Conservation (phyloP, 2,329 filamentous ascomycete species). For the Ophiostoma montium region DNA sequence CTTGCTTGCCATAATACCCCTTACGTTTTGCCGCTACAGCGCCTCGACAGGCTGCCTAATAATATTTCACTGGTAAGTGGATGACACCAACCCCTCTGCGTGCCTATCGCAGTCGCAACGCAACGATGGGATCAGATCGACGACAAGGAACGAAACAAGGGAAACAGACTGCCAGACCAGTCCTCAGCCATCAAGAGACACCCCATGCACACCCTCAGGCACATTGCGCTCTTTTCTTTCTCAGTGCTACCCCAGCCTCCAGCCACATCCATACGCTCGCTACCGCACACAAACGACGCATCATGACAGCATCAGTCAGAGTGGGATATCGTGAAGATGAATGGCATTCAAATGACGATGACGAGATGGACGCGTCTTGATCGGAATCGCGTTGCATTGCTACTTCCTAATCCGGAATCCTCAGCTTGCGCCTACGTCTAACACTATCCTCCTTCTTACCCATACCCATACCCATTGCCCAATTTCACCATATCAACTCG, state of each 20-base stretch:
- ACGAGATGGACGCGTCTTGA: too few species aligned
- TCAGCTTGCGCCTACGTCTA: background rate
- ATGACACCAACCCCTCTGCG: background rate
- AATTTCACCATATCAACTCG: conserved; percentile 13
- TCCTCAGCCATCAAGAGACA: too few species aligned
- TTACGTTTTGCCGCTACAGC: background rate
- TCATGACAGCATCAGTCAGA: too few species aligned
- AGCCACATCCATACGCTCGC: too few species aligned
- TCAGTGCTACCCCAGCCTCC: too few species aligned
- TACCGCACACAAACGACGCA: too few species aligned
- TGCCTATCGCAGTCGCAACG: background rate
- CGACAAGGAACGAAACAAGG: background rate
- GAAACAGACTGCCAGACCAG: background rate
- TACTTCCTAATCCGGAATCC: background rate
- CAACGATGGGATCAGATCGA: background rate
- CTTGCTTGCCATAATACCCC: background rate
- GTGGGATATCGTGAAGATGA: too few species aligned
- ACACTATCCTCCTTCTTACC: too few species aligned
- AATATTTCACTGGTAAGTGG: conserved; percentile 9
- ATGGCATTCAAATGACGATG: too few species aligned
- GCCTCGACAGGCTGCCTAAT: conserved; percentile 1
- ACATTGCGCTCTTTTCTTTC: too few species aligned
- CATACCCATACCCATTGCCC: background rate
- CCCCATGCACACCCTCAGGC: too few species aligned
- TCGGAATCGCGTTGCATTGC: background rate